Evolutionary conservation across 2,329 filamentous ascomycete genomes (phyloP).

Genomic region (Beauveria medogensis): DNA sequence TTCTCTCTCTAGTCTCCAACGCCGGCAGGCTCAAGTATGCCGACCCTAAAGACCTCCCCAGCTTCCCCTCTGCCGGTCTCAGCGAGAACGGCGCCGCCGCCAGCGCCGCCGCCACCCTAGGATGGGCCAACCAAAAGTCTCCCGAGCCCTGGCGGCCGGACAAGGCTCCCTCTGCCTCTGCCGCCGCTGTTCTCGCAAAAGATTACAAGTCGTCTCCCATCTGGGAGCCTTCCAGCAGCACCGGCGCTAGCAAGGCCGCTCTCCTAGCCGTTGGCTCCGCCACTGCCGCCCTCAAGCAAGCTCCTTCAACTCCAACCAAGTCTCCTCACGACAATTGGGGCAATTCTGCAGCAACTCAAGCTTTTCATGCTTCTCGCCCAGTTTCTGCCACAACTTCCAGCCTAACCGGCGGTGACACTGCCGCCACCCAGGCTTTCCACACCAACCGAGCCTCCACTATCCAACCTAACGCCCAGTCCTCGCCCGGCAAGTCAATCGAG

Average conservation of each 20-base stretch:
- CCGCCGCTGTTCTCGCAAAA: slow-evolving; percentile 35
- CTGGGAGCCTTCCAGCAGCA: slow-evolving; percentile 56
- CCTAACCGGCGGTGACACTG: slow-evolving; percentile 19
- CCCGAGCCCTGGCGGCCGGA: slow-evolving; percentile 60
- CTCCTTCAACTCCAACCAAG: slow-evolving; percentile 13
- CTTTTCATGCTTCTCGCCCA: slow-evolving; percentile 40
- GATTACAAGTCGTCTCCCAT: slow-evolving; percentile 37
- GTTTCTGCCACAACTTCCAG: slow-evolving; percentile 13
- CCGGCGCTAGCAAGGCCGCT: slow-evolving; percentile 67
- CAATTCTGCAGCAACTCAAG: slow-evolving; percentile 61
- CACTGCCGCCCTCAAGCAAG: slow-evolving; percentile 22
- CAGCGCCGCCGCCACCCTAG: slow-evolving; percentile 64
- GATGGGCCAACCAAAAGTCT: slow-evolving; percentile 61
- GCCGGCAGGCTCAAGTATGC: slow-evolving; percentile 58
- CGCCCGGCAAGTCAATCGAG: slow-evolving; percentile 33
- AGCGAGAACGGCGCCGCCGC: slow-evolving; percentile 52
- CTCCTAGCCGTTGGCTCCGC: slow-evolving; percentile 48
- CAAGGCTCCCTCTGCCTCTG: slow-evolving; percentile 42
- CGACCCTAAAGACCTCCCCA: slow-evolving; percentile 63
- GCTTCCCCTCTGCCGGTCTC: slow-evolving; percentile 62
- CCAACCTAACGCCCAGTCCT: slow-evolving; percentile 23
- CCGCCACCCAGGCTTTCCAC: slow-evolving; percentile 32
- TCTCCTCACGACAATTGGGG: slow-evolving; percentile 39
- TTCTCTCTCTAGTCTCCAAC: slow-evolving; percentile 19
- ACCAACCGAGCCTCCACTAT: slow-evolving; percentile 16